Evolutionary conservation across 106 monocot species (phyloP).

Genomic region (Allium cepa): DNA sequence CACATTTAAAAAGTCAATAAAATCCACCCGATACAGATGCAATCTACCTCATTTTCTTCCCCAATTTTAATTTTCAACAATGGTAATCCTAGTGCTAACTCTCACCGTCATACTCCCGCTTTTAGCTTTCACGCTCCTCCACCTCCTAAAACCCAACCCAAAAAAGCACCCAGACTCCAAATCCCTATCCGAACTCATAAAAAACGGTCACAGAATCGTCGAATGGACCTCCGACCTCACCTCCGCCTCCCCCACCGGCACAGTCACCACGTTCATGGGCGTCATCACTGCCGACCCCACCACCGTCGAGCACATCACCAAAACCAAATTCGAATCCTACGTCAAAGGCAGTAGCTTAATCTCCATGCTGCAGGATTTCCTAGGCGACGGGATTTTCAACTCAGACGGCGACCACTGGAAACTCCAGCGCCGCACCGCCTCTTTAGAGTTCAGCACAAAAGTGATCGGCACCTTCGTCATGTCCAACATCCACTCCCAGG

Average conservation of each 20-base stretch:
- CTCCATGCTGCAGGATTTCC: conserved; percentile 17
- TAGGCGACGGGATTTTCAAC: conserved; percentile 43
- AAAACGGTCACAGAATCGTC: background rate
- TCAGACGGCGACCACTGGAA: conserved; percentile 33
- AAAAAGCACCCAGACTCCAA: background rate
- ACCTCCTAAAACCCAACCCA: background rate
- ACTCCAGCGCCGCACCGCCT: conserved; percentile 28
- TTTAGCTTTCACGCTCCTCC: background rate
- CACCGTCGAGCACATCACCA: conserved; percentile 18
- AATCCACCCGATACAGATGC: too few relatives aligned
- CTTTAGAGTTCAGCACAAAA: conserved; percentile 28
- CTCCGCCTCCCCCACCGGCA: background rate
- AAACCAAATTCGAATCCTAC: conserved; percentile 11
- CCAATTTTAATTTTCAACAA: background rate
- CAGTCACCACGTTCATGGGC: conserved; percentile 1
- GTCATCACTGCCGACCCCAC: conserved; percentile 12
- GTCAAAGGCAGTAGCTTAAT: conserved; percentile 12
- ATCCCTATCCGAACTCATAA: background rate
- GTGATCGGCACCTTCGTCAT: conserved; percentile 25
- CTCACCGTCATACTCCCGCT: background rate
- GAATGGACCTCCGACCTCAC: background rate
- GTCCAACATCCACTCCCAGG: conserved; percentile 7
- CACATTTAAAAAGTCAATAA: too few relatives aligned
- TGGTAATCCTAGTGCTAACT: background rate
- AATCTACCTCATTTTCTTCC: background rate